These are phyloP conservation scores for Pythium phragmitis DNA, from an alignment of 352 stramenopile species.

Conservation along the genomic window DNA sequence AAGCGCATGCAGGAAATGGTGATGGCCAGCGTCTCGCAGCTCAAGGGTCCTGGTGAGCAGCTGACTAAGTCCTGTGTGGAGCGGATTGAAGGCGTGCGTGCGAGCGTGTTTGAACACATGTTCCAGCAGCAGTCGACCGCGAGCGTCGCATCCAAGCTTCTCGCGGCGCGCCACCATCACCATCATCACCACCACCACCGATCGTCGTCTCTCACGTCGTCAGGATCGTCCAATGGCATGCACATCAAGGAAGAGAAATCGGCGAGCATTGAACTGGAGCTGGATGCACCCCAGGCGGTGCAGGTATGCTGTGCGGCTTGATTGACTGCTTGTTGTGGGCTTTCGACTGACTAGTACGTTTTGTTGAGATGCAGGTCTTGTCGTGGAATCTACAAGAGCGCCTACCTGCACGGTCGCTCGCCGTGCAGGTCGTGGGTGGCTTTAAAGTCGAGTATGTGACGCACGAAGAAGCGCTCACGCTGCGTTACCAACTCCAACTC, in stretches of 20 bases:
- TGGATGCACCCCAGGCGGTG: constrained; percentile 14
- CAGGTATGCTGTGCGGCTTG: constrained; percentile 9
- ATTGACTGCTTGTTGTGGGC: neutral
- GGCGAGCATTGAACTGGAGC: constrained; percentile 21
- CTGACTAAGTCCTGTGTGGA: constrained; percentile 47
- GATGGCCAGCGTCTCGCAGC: constrained; percentile 32
- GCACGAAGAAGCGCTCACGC: constrained; percentile 29
- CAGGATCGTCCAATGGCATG: constrained; percentile 13
- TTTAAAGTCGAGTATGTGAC: constrained; percentile 28
- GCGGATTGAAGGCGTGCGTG: constrained; percentile 59
- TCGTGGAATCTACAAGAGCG: constrained; percentile 25
- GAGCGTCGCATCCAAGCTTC: constrained; percentile 26
- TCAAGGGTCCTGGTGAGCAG: constrained; percentile 10
- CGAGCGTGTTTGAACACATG: constrained; percentile 58
- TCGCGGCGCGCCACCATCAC: constrained; percentile 19
- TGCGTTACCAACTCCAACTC: constrained; percentile 29
- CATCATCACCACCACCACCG: constrained; percentile 22
- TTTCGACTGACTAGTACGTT: neutral
- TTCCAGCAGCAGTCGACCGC: constrained; percentile 48
- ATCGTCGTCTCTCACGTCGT: constrained; percentile 8
- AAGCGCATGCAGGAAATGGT: constrained; percentile 65
- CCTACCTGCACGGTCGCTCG: constrained; percentile 19
- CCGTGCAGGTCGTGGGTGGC: constrained; percentile 20
- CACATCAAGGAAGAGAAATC: constrained; percentile 24
- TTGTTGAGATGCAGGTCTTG: constrained; percentile 7